Evolutionary conservation across 768 basidiomycete genomes (phyloP).

Genomic region (Termitomyces eurrhizus): DNA sequence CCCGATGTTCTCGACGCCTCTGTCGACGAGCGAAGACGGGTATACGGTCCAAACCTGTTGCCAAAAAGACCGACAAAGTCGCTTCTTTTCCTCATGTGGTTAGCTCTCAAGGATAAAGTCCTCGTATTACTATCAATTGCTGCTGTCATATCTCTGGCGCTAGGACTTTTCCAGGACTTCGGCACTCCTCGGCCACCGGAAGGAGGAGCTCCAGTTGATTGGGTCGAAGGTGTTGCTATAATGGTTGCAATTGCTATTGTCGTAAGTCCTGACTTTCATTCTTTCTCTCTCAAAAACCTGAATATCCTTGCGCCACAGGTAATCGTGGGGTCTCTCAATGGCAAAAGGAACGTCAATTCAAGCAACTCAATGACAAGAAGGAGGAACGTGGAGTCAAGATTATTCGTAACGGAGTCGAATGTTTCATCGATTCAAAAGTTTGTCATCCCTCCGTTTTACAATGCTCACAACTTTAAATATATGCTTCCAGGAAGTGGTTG

Average conservation of each 20-base stretch:
- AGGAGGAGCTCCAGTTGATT: constrained; percentile 83
- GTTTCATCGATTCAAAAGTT: constrained; percentile 79
- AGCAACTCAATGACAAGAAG: constrained; percentile 87
- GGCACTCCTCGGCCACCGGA: constrained; percentile 57
- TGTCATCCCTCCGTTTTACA: constrained; percentile 8
- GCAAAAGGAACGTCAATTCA: constrained; percentile 98
- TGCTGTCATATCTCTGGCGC: constrained; percentile 87
- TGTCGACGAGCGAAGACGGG: constrained; percentile 54
- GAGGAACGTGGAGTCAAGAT: constrained; percentile 90
- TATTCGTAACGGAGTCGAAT: constrained; percentile 68
- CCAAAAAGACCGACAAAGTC: constrained; percentile 68
- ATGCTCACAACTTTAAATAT: constrained; percentile 12
- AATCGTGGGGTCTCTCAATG: constrained; percentile 90
- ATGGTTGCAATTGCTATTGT: constrained; percentile 74
- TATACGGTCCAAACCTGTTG: constrained; percentile 76
- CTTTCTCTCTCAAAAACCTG: neutral
- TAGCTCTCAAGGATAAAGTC: constrained; percentile 87
- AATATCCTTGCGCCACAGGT: constrained; percentile 41
- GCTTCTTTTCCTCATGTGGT: constrained; percentile 76
- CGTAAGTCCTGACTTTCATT: constrained; percentile 33
- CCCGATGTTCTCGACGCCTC: constrained; percentile 33
- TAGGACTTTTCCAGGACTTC: constrained; percentile 93
- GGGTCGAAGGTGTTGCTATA: constrained; percentile 93
- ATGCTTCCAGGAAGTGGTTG: constrained; percentile 72
- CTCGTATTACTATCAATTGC: constrained; percentile 87